Base-by-base conservation (phyloP, 768 basidiomycete genomes). In the Cyclocybe aegerita region DNA sequence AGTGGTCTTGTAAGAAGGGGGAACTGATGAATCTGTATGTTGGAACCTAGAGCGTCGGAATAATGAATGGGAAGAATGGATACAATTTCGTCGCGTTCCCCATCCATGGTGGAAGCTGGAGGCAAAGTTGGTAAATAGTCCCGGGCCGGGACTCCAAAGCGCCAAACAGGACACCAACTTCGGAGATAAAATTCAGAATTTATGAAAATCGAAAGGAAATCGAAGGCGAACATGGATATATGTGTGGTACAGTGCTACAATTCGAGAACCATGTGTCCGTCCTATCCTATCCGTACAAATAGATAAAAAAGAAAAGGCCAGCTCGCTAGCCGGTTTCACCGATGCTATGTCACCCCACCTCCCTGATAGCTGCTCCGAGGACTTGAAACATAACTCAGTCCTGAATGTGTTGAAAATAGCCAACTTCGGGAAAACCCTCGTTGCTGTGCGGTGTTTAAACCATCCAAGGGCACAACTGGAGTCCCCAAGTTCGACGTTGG, bases 1-100 rank as follows among this genome's bases (percentile, higher is more conserved):
- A 93, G 73, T 8, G 89, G 83, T 23, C 88, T 78, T 7, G 77
- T 82, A 2, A 90, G 72, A 7, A 93, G 77, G 4, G 92, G 91
- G 59, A 84, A 93, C 57, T 93, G 91, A 58, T 92, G 89, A 4
- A 93, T 66, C 34, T 92, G 88, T 35, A 93, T 64, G 60, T 84
- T 77, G 2, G 85, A 79, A 32, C 70, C 64, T 15, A 87, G 78
- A 11, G 69, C 66, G 62, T 85, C 80, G 36, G 88, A 85, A 56
- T 79, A 82, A 58, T 85, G 85, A 46, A 93, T 79, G 34, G 91
- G 91, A 45, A 93, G 73, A 42, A 82, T 72, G 57, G 73, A 73
- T 52, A 91, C 75, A 48, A 90, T 66, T 58, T 83, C 80, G 67
- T 90, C 89, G 54, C 82, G 72, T 47, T 64, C 69, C 29, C 60